Base-by-base conservation (phyloP, 441 rosid genomes). In the Gossypium schwendimanii region DNA sequence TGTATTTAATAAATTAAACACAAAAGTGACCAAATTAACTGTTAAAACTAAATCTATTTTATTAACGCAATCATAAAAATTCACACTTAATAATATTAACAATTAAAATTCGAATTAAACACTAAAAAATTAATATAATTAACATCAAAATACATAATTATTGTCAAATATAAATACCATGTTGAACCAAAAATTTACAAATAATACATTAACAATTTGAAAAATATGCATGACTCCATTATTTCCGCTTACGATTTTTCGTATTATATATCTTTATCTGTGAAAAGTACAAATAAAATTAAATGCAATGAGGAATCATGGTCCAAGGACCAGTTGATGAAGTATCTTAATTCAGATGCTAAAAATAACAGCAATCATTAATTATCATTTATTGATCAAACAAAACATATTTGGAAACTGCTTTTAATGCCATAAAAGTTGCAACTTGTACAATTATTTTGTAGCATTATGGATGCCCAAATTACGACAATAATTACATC, bases 311-410 rank as follows among this genome's bases (percentile, higher is more conserved):
- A 12, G 26, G 24, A 24, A 3, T 41, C 36, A 6, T 44, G 14
- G 23, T 18, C 14, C 14, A 11, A 24, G 57, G 8, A 31, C 41
- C 57, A 66, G 28, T 66, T 66, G 41, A 24, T 66, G 57, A 24
- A 66, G 23, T 66, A 66, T 66, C 57, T 23, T 44, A 47, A 66
- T 39, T 47, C 70, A 3, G 0, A 15, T 66, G 70, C 70, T n/a
- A 24, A 66, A 65, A 23, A 6, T 36, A 36, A 36, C 41, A 47
- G n/a, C 14, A 1, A 31, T n/a, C 55, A 66, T 45, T 47, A 65
- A 24, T 45, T 45, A 63, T 65, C 33, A 57, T 57, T 10, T 12
- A 1, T 23, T 7, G 21, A 45, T 66, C 26, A 31, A 47, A 47
- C 21, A 24, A 47, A 14, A 23, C 55, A 6, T 47, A 10, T 11